Percentiles rank a stretch among this genome's conserved stretches.
These are phyloP conservation scores for Oemleria cerasiformis DNA, from an alignment of 306 rosid genomes.

Conservation along the genomic window DNA sequence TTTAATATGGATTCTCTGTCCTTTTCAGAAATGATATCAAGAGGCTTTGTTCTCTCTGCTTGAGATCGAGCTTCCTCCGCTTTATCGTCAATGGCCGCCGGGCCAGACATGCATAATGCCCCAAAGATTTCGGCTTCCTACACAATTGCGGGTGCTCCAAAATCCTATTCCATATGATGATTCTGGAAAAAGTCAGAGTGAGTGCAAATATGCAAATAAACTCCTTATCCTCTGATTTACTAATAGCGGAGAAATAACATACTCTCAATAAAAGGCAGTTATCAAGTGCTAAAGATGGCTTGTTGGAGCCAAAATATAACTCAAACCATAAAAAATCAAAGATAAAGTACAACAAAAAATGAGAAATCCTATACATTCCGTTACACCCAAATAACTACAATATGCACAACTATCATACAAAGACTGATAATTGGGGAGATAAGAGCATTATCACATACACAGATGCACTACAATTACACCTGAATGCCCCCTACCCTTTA, in stretches of 20 bases:
- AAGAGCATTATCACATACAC: not conserved
- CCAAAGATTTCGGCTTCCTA: constrained; percentile 46
- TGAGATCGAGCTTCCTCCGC: constrained; percentile 50
- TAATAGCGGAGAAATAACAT: constrained; percentile 27
- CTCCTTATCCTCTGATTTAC: constrained; percentile 40
- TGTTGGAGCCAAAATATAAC: constrained; percentile 22
- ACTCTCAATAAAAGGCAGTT: constrained; percentile 3
- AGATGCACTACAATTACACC: not conserved
- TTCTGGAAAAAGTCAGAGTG: constrained; percentile 31
- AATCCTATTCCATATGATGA: constrained; percentile 40
- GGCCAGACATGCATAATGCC: constrained; percentile 97
- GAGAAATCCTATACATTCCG: not conserved
- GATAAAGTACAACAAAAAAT: not conserved
- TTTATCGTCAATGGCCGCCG: constrained; percentile 64
- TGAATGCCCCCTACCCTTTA: not conserved
- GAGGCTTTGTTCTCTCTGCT: constrained; percentile 81
- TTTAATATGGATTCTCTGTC: constrained; percentile 37
- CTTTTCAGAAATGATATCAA: constrained; percentile 46
- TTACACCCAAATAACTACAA: not conserved
- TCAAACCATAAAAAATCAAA: not conserved
- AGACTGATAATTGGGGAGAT: not conserved
- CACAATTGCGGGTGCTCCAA: constrained; percentile 30
- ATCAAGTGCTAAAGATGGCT: constrained; percentile 17
- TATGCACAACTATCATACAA: not conserved
- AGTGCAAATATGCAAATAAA: constrained; percentile 22